Percentiles rank a stretch among this genome's conserved stretches.
Conservation (phyloP, 345 rosid genomes). For the Acer saccharum region DNA sequence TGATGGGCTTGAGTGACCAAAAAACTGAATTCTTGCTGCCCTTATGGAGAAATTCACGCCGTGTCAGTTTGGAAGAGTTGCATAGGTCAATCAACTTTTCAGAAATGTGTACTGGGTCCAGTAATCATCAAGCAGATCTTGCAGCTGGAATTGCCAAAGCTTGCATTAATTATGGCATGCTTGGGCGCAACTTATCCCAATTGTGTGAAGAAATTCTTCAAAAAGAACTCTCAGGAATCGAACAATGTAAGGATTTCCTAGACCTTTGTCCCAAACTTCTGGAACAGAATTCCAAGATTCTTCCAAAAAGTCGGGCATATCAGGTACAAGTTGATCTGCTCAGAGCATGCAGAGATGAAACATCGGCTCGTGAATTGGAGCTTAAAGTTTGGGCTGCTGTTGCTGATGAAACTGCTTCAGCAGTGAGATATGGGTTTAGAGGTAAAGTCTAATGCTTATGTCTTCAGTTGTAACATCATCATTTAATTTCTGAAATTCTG, state of each 20-base stretch:
- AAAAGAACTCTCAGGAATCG: constrained; percentile 58
- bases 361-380: constrained; percentile 60
- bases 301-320: constrained; percentile 88
- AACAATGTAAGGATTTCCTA: constrained; percentile 72
- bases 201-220: constrained; percentile 86
- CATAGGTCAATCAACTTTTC: constrained; percentile 87
- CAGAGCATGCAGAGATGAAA: constrained; percentile 70
- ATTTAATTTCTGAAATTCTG: background rate
- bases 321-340: constrained; percentile 95
- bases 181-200: constrained; percentile 81
- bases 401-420: constrained; percentile 95
- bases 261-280: constrained; percentile 68
- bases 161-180: constrained; percentile 85
- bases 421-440: constrained; percentile 89
- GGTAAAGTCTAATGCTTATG: constrained; percentile 43
- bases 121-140: constrained; percentile 91
- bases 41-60: constrained; percentile 75
- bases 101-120: constrained; percentile 81
- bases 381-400: constrained; percentile 86
- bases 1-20: constrained; percentile 77
- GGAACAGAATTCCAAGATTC: constrained; percentile 78
- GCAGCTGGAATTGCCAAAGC: constrained; percentile 94
- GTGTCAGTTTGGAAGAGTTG: constrained; percentile 95
- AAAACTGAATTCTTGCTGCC: constrained; percentile 42
- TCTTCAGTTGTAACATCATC: constrained; percentile 4